Conservation (phyloP, 192 early-diverging fungal genomes). For the Gamsiella multidivaricata region DNA sequence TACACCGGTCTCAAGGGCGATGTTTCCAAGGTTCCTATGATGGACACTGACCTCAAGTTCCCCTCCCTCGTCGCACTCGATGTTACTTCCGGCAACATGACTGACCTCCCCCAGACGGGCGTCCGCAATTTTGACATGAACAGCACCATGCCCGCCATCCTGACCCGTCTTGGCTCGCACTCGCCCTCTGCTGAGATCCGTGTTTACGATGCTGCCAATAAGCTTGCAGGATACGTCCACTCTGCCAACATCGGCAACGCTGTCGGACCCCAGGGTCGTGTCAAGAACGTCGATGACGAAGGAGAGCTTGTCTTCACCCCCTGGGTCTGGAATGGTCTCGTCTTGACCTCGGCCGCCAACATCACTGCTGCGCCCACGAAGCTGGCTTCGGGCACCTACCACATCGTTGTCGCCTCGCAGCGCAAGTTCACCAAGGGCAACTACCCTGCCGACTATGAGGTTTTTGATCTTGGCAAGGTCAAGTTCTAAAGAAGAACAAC, state of each 20-base stretch:
- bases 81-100: conserved; percentile 1
- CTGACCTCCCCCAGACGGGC: not conserved
- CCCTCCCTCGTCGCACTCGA: conserved; percentile 3
- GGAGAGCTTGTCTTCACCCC: not conserved
- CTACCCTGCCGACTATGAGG: conserved; percentile 35
- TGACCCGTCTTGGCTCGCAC: conserved; percentile 26
- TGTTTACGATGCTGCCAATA: conserved; percentile 6
- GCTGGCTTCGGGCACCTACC: conserved; percentile 22
- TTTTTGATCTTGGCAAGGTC: conserved; percentile 20
- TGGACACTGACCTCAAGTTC: conserved; percentile 24
- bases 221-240: conserved; percentile 15
- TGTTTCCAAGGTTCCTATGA: conserved; percentile 34
- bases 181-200: conserved; percentile 24
- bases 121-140: conserved; percentile 13
- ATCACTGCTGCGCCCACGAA: not conserved
- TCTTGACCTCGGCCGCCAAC: conserved; percentile 4
- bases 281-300: conserved; percentile 1
- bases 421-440: conserved; percentile 24
- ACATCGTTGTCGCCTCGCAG: conserved; percentile 20
- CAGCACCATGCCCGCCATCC: not conserved
- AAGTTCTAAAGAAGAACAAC: conserved; percentile 9
- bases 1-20: conserved; percentile 50
- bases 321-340: conserved; percentile 19
- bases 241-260: not conserved
- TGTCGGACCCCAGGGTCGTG: conserved; percentile 4